phyloP scores from a whole-genome alignment of 257 asterid genomes.

The Ehretia macrophylla region DNA sequence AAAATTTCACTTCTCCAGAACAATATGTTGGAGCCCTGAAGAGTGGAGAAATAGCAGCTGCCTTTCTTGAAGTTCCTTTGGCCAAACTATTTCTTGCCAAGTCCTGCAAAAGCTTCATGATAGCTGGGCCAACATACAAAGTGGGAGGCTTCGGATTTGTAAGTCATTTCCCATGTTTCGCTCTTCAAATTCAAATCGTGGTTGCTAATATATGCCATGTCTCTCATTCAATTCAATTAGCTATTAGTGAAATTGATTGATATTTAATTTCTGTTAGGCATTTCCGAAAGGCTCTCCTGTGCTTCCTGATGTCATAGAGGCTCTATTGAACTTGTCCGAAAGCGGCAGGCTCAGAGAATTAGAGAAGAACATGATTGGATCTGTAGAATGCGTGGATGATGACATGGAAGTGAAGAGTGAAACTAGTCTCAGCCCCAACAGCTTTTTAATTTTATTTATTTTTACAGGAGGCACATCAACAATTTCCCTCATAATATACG shows the following conservation, averaged over 20 bases:
- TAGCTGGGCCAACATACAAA: slow-evolving; percentile 34
- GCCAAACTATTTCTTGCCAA: slow-evolving; percentile 33
- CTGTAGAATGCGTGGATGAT: slow-evolving; percentile 31
- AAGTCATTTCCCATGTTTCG: not conserved
- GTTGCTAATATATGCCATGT: no score
- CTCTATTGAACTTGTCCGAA: not conserved
- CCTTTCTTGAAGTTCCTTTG: slow-evolving; percentile 34
- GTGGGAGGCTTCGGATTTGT: slow-evolving; percentile 47
- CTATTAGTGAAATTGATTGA: no score
- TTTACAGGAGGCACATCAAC: slow-evolving; percentile 34
- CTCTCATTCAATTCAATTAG: no score
- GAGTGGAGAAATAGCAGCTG: slow-evolving; percentile 27
- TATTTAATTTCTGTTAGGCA: slow-evolving; percentile 21
- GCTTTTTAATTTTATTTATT: slow-evolving; percentile 28
- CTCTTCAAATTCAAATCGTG: no score
- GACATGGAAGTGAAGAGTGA: not conserved
- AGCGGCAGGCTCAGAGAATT: slow-evolving; percentile 21
- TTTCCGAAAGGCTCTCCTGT: slow-evolving; percentile 36
- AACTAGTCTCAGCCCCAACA: slow-evolving; percentile 26
- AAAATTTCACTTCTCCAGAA: slow-evolving; percentile 4
- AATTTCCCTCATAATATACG: slow-evolving; percentile 20
- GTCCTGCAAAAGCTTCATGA: slow-evolving; percentile 34
- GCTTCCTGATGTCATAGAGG: slow-evolving; percentile 33
- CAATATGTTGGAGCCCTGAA: slow-evolving; percentile 19
- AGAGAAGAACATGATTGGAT: slow-evolving; percentile 21